Percentiles rank a stretch among this genome's conserved stretches.
These are phyloP conservation scores for Leptographium galeiforme DNA, from an alignment of 2,329 filamentous ascomycete genomes.

Conservation along the genomic window DNA sequence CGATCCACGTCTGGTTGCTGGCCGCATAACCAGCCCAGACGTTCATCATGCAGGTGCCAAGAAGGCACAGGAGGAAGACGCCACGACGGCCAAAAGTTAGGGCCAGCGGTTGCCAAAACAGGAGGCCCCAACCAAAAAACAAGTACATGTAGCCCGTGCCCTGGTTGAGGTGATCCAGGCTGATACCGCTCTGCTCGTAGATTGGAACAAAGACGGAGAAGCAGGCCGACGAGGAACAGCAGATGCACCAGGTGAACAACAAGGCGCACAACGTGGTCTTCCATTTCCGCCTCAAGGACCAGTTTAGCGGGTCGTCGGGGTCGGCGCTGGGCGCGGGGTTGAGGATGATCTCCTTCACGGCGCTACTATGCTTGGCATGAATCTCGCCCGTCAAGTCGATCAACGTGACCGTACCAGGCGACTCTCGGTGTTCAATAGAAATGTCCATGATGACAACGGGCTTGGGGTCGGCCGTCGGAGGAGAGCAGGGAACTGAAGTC, in stretches of 20 bases:
- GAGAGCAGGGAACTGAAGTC: too few relatives aligned
- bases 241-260: conserved; percentile 27
- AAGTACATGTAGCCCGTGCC: conserved; percentile 34
- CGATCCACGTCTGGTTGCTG: too few relatives aligned
- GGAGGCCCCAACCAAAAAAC: conserved; percentile 28
- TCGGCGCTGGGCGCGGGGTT: conserved; percentile 26
- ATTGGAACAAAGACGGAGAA: conserved; percentile 36
- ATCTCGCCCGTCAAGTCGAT: too few relatives aligned
- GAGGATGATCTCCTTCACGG: not conserved
- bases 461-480: too few relatives aligned
- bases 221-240: conserved; percentile 33
- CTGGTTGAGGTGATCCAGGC: conserved; percentile 28
- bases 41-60: too few relatives aligned
- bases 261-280: conserved; percentile 16
- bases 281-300: conserved; percentile 37
- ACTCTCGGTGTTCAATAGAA: too few relatives aligned
- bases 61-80: conserved; percentile 8
- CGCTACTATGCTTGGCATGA: too few relatives aligned
- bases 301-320: conserved; percentile 38
- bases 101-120: conserved; percentile 35
- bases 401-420: too few relatives aligned
- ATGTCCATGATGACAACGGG: too few relatives aligned
- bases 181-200: conserved; percentile 30
- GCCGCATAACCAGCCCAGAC: too few relatives aligned
- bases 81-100: conserved; percentile 25